phyloP scores from a whole-genome alignment of 129 eudicot genomes.

The Arctium minus region DNA sequence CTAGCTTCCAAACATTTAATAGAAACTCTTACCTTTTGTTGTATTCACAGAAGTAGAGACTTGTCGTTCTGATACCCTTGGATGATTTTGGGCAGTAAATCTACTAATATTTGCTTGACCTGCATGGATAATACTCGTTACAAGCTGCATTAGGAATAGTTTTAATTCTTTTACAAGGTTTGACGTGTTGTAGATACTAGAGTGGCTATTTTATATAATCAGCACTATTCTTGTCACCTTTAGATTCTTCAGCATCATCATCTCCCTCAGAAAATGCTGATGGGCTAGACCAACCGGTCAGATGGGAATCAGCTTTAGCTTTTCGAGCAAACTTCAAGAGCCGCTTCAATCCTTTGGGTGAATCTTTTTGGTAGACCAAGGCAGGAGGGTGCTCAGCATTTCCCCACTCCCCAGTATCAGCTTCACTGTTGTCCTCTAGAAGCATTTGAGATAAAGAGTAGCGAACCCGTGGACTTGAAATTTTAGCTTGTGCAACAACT shows the following conservation, averaged over 20 bases:
- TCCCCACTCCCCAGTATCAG: constrained; percentile 84
- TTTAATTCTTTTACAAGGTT: neutral
- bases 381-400: constrained; percentile 87
- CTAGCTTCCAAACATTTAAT: neutral
- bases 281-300: constrained; percentile 66
- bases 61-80: constrained; percentile 45
- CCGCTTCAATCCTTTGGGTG: constrained; percentile 88
- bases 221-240: constrained; percentile 38
- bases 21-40: constrained; percentile 51
- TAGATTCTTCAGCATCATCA: constrained; percentile 63
- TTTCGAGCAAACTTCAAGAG: constrained; percentile 89
- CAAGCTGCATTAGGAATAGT: neutral
- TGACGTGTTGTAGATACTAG: neutral
- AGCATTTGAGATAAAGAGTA: constrained; percentile 93
- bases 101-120: constrained; percentile 50
- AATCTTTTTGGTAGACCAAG: constrained; percentile 76
- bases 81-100: constrained; percentile 36
- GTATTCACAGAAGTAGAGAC: constrained; percentile 45
- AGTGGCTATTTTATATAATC: neutral
- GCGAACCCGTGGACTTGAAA: constrained; percentile 63
- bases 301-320: constrained; percentile 53
- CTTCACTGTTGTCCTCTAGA: constrained; percentile 69
- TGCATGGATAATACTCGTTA: constrained; percentile 27
- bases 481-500: constrained; percentile 25
- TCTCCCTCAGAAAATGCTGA: constrained; percentile 76